Base-by-base conservation (phyloP, 805 yeast genomes). In the Myxozyma nipponensis region DNA sequence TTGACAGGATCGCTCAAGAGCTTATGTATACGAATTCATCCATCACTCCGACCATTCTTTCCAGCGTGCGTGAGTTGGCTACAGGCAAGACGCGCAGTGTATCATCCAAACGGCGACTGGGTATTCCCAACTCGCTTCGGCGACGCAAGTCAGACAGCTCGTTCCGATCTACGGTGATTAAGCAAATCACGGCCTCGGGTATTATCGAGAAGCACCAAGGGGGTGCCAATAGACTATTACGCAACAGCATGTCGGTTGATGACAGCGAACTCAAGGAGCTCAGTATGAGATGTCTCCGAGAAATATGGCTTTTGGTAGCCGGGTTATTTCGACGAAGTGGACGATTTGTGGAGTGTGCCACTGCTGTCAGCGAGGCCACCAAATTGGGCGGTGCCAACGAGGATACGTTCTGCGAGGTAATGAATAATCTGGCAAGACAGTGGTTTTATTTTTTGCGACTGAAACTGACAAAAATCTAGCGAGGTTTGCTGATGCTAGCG, bases 221-320 rank as follows among this genome's bases (percentile, higher is more conserved):
- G 19, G 54, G 57, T 17, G 57, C 54, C 9, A 54, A 51, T 35
- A 44, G 58, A 13, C 53, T 54, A 18, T 39, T 54, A 28, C 46
- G 58, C 13, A 54, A 54, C 28, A 54, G 58, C 34, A 7, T 44
- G 45, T 42, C 49, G 18, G 50, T 46, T n/a, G 58, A 54, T 24
- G 56, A 51, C 35, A 41, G 44, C 23, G 57, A 54, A 26, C 42
- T 54, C n/a, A 46, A 52, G 39, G 30, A 32, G 19, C 37, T 54
- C 5, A 51, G 56, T 28, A 54, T 51, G 57, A 49, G 40, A 44
- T 54, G 58, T 21, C 35, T 54, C 30, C 49, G 58, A 10, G 56
- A 52, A 19, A 43, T 54, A 9, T 54, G 58, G 58, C 46, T 54
- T 4, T 25, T 47, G 5, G 56, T 54, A 3, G 57, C 58, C 9